These are phyloP conservation scores for Albizia julibrissin DNA, from an alignment of 306 rosid genomes.

Conservation along the genomic window DNA sequence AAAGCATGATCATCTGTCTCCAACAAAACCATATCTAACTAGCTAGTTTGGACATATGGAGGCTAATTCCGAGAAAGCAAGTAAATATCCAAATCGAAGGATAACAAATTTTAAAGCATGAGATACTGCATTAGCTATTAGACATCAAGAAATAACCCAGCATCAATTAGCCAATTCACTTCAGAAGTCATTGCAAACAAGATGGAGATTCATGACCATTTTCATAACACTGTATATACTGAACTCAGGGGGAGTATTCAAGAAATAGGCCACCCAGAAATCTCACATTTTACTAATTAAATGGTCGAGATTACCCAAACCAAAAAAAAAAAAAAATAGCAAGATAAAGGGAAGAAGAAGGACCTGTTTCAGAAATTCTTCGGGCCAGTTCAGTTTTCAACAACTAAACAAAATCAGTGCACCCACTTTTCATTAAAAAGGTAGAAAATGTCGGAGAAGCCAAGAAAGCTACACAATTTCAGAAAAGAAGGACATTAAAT, in stretches of 20 bases:
- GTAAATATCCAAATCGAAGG: background rate
- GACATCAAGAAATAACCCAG: background rate
- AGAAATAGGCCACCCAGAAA: background rate
- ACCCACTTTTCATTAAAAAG: too few species aligned
- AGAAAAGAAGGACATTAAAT: too few species aligned
- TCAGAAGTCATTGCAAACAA: background rate
- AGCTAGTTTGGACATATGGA: background rate
- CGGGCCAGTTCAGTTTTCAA: too few species aligned
- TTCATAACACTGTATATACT: background rate
- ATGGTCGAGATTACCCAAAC: too few species aligned
- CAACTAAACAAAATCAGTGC: too few species aligned
- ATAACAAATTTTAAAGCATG: background rate
- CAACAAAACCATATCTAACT: background rate
- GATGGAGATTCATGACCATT: too few species aligned
- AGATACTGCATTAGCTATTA: background rate
- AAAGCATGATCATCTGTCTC: background rate
- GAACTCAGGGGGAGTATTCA: background rate
- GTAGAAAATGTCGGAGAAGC: too few species aligned
- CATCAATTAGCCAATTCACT: background rate
- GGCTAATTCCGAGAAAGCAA: background rate
- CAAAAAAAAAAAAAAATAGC: too few species aligned
- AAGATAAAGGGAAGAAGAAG: too few species aligned
- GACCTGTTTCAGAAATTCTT: too few species aligned
- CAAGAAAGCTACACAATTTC: too few species aligned
- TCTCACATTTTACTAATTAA: background rate